Evolutionary conservation across 164 flowering plant genomes (phyloP).

Genomic region (Vitis amurensis): DNA sequence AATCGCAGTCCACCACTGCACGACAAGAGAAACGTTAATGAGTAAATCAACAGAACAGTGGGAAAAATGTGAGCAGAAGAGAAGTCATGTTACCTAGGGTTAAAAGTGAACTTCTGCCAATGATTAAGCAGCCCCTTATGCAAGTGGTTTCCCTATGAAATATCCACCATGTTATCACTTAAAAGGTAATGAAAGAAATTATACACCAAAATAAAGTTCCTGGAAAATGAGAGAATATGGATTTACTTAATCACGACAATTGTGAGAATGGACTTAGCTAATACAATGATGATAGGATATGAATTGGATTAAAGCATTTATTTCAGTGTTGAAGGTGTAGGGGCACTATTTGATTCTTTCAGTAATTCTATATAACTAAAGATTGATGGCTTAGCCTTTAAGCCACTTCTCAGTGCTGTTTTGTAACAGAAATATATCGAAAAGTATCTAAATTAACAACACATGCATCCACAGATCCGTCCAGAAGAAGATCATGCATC

Average conservation of each 20-base stretch:
- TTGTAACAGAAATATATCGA: not conserved
- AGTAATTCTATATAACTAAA: not conserved
- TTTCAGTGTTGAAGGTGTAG: not conserved
- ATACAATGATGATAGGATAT: not conserved
- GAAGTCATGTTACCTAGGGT: conserved; percentile 77
- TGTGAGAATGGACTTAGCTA: no score
- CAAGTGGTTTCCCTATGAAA: conserved; percentile 79
- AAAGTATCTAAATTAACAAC: not conserved
- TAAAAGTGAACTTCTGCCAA: conserved; percentile 97
- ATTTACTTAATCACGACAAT: no score
- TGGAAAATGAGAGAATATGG: no score
- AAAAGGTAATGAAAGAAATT: not conserved
- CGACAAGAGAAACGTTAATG: conserved; percentile 2
- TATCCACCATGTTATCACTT: conserved; percentile 9
- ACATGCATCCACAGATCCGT: not conserved
- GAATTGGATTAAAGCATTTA: not conserved
- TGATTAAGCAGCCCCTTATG: conserved; percentile 86
- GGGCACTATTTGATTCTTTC: not conserved
- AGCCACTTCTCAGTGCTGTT: not conserved
- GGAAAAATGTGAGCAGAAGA: not conserved
- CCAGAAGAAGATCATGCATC: no score
- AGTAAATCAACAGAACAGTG: not conserved
- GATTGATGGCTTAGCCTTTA: not conserved
- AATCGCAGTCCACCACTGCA: conserved; percentile 89
- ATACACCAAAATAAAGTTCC: no score